Evolutionary conservation across 768 basidiomycete genomes (phyloP).

Genomic region (Gautieria morchelliformis): DNA sequence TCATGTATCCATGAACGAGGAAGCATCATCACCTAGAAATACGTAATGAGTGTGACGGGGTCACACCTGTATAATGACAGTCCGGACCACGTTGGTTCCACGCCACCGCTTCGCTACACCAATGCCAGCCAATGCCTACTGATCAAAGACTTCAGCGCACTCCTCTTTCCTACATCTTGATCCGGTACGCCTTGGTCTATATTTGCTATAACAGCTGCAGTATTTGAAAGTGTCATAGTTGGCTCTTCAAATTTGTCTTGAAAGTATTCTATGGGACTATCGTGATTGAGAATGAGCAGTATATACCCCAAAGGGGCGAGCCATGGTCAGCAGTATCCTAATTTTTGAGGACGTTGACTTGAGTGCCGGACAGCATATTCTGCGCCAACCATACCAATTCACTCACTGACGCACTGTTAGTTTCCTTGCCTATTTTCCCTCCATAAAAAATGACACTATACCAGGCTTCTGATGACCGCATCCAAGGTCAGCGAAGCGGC

Average conservation of each 20-base stretch:
- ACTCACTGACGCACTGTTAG: conserved; percentile 78
- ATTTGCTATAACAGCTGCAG: background rate
- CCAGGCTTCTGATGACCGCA: conserved; percentile 62
- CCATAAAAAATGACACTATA: background rate
- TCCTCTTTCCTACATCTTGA: background rate
- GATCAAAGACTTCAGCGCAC: background rate
- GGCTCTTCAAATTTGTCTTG: conserved; percentile 70
- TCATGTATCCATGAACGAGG: background rate
- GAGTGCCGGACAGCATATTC: conserved; percentile 48
- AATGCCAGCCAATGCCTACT: background rate
- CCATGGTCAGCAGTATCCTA: conserved; percentile 48
- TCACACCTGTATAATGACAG: background rate
- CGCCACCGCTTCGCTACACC: background rate
- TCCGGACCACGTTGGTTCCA: too few species aligned
- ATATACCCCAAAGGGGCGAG: conserved; percentile 60
- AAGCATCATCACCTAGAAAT: background rate
- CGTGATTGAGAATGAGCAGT: conserved; percentile 67
- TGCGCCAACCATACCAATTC: conserved; percentile 84
- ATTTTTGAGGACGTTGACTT: background rate
- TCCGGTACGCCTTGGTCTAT: background rate
- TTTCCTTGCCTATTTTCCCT: conserved; percentile 4
- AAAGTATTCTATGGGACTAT: conserved; percentile 89
- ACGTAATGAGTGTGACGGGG: background rate
- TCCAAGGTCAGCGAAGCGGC: conserved; percentile 33
- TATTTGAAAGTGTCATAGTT: background rate